Evolutionary conservation across 2,329 filamentous ascomycete species (phyloP), one percentile per base, ranked within the genome.

Genomic region (Apiospora marii): DNA sequence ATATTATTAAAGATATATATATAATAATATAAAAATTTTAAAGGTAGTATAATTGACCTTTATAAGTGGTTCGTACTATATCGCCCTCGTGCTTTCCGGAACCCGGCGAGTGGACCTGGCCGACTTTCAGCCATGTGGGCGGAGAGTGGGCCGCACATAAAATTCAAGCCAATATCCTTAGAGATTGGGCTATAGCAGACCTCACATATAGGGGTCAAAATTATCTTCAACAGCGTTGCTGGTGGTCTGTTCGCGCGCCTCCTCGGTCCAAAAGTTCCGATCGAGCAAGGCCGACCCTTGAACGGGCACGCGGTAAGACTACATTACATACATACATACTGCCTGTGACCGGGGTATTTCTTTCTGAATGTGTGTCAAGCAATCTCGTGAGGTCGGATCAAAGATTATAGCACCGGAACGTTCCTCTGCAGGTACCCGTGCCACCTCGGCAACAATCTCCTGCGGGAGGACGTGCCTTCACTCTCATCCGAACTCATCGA

Each of bases 371-470:
- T 30, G 27, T 30, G 27, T n/a, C n/a, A 30, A 41, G 37, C 16
- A 14, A 1, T 53, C 51, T 30, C 22, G 6, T 24, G 22, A 30
- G 24, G 2, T 67, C 43, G 1, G 41, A 46, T 48, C n/a, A 68
- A n/a, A n/a, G 67, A 46, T 48, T 13, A 68, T 10, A n/a, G 67
- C 67, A 83, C 74, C 2, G 87, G 86, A 3, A 88, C 76, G 58
- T 87, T 87, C 51, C 83, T 83, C 71, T 79, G 78, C 67, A 86
- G 78, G 74, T 89, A 89, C 2, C 85, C 87, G 3, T 84, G 81
- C 88, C 88, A 91, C 72, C 82, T 80, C 0, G 89, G 89, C 67
- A 84, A 78, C 2, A 82, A 85, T 44, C 89, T 84, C 79, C 85
- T 84, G 71, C 86, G 86, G 16, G 37, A 37, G 37, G 37, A 3